phyloP scores from a whole-genome alignment of 2,329 filamentous ascomycete species.

The Fusarium xyrophilum region DNA sequence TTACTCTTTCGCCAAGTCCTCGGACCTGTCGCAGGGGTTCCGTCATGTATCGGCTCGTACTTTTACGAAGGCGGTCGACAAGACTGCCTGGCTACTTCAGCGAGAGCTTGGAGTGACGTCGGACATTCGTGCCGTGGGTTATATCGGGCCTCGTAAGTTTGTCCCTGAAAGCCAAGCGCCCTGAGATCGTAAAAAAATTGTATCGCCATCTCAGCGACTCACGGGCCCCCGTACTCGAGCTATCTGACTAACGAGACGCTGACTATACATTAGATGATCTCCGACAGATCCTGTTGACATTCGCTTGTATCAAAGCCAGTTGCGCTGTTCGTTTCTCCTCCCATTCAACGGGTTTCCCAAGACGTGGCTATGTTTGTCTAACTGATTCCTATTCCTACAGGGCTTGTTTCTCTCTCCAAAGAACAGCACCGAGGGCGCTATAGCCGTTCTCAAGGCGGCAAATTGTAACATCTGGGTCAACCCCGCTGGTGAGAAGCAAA shows the following conservation, averaged over 20 bases:
- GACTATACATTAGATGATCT: slow-evolving; percentile 39
- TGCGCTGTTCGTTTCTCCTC: slow-evolving; percentile 38
- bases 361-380: neutral
- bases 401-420: slow-evolving; percentile 46
- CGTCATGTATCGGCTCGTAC: slow-evolving; percentile 34
- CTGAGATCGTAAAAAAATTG: rapidly evolving
- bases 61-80: slow-evolving; percentile 42
- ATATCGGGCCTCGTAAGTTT: slow-evolving; percentile 46
- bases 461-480: slow-evolving; percentile 45
- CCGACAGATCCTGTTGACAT: slow-evolving; percentile 42
- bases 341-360: no score
- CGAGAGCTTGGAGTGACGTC: neutral
- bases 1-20: slow-evolving; percentile 34
- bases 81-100: slow-evolving; percentile 44
- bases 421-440: slow-evolving; percentile 45
- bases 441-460: slow-evolving; percentile 44
- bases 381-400: slow-evolving; percentile 8
- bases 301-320: slow-evolving; percentile 45
- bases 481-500: slow-evolving; percentile 18
- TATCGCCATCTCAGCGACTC: no score
- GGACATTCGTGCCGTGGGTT: slow-evolving; percentile 38
- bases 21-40: slow-evolving; percentile 25
- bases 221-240: neutral
- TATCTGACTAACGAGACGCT: neutral
- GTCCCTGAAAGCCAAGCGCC: rapidly evolving